Conservation (phyloP, 352 stramenopile genomes). For the Globisporangium takayamanum region DNA sequence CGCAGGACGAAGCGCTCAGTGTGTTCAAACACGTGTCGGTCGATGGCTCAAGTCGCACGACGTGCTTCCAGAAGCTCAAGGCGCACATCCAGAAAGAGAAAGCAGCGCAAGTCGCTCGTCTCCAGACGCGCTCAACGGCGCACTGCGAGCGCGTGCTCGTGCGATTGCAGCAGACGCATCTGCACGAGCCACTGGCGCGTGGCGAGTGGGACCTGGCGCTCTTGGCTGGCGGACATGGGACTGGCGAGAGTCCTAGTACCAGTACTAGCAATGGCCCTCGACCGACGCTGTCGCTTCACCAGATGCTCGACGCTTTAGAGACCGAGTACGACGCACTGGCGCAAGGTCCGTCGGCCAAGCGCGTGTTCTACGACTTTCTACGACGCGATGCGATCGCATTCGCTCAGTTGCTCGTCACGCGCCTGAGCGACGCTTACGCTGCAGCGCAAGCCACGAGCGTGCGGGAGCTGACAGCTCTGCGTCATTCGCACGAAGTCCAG, state of each 20-base stretch:
- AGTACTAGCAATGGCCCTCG: slow-evolving; percentile 11
- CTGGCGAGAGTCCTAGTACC: background rate
- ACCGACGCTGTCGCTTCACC: slow-evolving; percentile 13
- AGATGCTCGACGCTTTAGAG: slow-evolving; percentile 45
- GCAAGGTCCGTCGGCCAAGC: slow-evolving; percentile 61
- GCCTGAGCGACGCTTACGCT: slow-evolving; percentile 23
- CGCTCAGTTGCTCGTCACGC: slow-evolving; percentile 40
- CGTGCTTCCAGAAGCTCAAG: slow-evolving; percentile 76
- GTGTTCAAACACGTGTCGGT: slow-evolving; percentile 68
- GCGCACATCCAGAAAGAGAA: slow-evolving; percentile 59
- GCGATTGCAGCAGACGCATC: slow-evolving; percentile 25
- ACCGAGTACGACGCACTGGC: slow-evolving; percentile 48
- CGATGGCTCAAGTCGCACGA: slow-evolving; percentile 45
- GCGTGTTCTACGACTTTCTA: slow-evolving; percentile 62
- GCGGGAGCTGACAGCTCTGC: slow-evolving; percentile 21
- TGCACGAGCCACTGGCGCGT: slow-evolving; percentile 31
- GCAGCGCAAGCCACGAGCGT: slow-evolving; percentile 23
- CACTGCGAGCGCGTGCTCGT: slow-evolving; percentile 45
- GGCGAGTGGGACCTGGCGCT: slow-evolving; percentile 35
- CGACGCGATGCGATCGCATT: slow-evolving; percentile 44
- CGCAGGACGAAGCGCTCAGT: slow-evolving; percentile 58
- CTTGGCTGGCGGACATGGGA: background rate
- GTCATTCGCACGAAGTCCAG: slow-evolving; percentile 22
- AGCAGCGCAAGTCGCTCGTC: slow-evolving; percentile 33
- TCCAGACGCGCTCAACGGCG: slow-evolving; percentile 54